Evolutionary conservation across 192 early-diverging fungal species (phyloP).

Genomic region (Umbelopsis sp.): DNA sequence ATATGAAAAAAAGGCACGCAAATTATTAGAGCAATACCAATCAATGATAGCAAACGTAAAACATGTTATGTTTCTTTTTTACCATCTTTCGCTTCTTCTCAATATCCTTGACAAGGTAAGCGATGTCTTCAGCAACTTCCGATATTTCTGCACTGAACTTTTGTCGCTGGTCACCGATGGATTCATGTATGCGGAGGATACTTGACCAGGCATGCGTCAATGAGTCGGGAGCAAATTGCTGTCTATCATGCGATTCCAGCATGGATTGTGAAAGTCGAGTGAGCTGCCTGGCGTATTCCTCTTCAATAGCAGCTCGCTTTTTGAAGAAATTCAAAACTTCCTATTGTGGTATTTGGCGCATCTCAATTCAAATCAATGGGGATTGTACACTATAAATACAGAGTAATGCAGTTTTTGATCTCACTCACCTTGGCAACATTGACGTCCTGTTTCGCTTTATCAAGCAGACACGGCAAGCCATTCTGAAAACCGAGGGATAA

Average conservation of each 20-base stretch:
- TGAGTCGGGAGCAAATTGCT: slow-evolving; percentile 53
- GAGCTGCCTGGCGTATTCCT: slow-evolving; percentile 85
- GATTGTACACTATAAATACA: background rate
- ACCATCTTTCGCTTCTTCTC: slow-evolving; percentile 80
- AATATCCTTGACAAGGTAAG: slow-evolving; percentile 70
- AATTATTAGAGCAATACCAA: no score
- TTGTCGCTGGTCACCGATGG: slow-evolving; percentile 76
- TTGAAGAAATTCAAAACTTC: slow-evolving; percentile 81
- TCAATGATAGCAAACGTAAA: no score
- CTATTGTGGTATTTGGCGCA: slow-evolving; percentile 30
- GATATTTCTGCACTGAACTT: slow-evolving; percentile 70
- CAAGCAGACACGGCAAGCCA: slow-evolving; percentile 65
- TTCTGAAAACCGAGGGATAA: slow-evolving; percentile 40
- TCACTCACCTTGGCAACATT: slow-evolving; percentile 65
- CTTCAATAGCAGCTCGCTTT: slow-evolving; percentile 89
- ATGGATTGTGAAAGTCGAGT: slow-evolving; percentile 72
- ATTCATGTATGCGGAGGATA: slow-evolving; percentile 81
- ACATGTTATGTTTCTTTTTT: background rate
- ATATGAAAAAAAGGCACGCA: background rate
- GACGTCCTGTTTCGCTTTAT: slow-evolving; percentile 70
- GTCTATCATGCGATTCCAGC: slow-evolving; percentile 58
- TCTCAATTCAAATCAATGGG: slow-evolving; percentile 15
- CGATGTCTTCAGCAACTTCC: slow-evolving; percentile 82
- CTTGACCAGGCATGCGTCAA: slow-evolving; percentile 72
- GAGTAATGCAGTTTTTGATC: background rate